A percentile compares a stretch with the other conserved stretches of the same genome.
Conservation (phyloP, 768 basidiomycete species). For the Auricularia auricula-judae region DNA sequence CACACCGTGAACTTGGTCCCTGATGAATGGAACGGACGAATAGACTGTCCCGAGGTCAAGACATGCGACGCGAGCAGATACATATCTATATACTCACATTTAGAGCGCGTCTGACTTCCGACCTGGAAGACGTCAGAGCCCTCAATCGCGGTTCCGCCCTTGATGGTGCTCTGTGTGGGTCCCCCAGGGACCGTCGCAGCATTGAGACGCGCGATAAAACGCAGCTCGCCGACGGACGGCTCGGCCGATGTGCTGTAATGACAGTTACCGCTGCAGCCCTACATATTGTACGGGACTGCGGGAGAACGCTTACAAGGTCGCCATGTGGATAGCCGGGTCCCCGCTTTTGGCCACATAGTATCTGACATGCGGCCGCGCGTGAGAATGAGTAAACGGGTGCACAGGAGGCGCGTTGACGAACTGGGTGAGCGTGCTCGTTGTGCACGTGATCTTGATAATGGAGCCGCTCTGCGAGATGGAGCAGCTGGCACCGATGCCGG, state of each 20-base stretch:
- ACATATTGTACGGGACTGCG: not conserved
- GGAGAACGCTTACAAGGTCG: constrained; percentile 20
- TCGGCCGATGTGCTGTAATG: constrained; percentile 26
- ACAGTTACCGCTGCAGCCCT: not conserved
- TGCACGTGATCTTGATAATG: constrained; percentile 26
- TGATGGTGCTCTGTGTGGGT: constrained; percentile 25
- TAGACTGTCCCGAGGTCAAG: not conserved
- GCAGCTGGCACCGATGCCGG: not conserved
- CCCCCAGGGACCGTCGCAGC: constrained; percentile 32
- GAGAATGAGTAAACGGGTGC: not conserved
- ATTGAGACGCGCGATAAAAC: constrained; percentile 36
- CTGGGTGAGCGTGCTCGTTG: constrained; percentile 35
- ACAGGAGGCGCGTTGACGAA: constrained; percentile 18
- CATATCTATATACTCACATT: constrained; percentile 19
- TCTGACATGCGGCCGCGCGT: not conserved
- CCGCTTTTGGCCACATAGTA: constrained; percentile 26
- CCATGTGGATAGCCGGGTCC: constrained; percentile 34
- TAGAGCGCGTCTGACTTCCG: constrained; percentile 36
- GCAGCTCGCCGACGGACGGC: constrained; percentile 35
- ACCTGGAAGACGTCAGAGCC: constrained; percentile 35
- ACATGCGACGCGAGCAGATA: too few relatives aligned
- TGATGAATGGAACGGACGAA: constrained; percentile 30
- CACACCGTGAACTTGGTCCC: constrained; percentile 40
- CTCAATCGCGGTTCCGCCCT: constrained; percentile 34
- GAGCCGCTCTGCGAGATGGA: not conserved